Conservation (phyloP, 768 basidiomycete genomes). For the Lactifluus hygrophoroides region DNA sequence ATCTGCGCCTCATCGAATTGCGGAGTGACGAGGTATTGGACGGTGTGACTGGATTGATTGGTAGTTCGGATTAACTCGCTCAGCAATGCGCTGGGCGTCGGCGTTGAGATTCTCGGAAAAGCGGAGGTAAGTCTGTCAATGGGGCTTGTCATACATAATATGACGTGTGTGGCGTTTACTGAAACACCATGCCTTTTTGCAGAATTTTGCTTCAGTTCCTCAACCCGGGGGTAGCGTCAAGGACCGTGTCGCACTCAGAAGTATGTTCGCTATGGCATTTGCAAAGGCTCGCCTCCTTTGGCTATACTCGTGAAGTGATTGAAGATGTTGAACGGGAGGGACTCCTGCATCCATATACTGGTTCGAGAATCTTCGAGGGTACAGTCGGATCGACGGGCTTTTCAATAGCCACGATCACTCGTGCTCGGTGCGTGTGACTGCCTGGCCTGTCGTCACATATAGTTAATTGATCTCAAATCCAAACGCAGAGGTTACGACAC, state of each 20-base stretch:
- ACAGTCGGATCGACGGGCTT: constrained; percentile 96
- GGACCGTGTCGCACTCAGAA: constrained; percentile 90
- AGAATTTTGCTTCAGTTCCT: constrained; percentile 77
- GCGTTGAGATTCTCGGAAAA: constrained; percentile 95
- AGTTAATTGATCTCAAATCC: no score
- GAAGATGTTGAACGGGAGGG: constrained; percentile 85
- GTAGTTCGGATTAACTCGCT: constrained; percentile 87
- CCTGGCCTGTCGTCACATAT: no score
- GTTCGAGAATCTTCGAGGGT: constrained; percentile 93
- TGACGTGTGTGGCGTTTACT: neutral
- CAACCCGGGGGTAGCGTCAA: constrained; percentile 97
- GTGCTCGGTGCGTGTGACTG: constrained; percentile 52
- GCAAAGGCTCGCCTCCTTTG: neutral
- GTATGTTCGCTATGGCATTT: constrained; percentile 35
- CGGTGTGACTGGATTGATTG: constrained; percentile 81
- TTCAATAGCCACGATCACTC: constrained; percentile 88
- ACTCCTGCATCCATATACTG: constrained; percentile 73
- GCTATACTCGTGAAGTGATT: constrained; percentile 53
- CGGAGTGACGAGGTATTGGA: constrained; percentile 69
- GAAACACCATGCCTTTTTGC: neutral
- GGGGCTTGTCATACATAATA: no score
- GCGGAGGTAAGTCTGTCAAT: constrained; percentile 69
- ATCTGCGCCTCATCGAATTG: constrained; percentile 56
- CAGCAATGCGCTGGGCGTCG: constrained; percentile 82
- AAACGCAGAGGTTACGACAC: no score